Evolutionary conservation across 495 filamentous ascomycete species (phyloP), one percentile per base, ranked within the genome.

Genomic region (Hapsidospora chrysogenum): DNA sequence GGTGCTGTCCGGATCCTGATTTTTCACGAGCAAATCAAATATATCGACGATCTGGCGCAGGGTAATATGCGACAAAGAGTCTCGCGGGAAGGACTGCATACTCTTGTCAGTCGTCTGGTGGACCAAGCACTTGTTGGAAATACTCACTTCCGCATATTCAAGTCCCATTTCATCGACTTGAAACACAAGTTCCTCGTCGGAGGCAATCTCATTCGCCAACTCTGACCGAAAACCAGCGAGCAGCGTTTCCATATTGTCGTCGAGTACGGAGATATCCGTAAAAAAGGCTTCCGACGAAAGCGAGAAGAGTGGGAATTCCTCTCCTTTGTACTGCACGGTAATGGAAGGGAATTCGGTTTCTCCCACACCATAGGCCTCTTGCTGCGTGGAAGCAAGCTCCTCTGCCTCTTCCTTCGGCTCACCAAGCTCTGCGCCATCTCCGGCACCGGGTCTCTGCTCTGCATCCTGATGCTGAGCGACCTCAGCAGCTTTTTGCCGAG

Each of bases 61-160:
- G n/a, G 51, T 53, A 37, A 46, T n/a, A n/a, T n/a, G n/a, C n/a
- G n/a, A n/a, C n/a, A 17, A 32, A 15, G 27, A 31, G 3, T 38
- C 36, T 25, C 11, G 9, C 9, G 15, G 17, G 2, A 13, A 21
- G 16, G 11, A 38, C 27, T 25, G 13, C n/a, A n/a, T n/a, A n/a
- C n/a, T n/a, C n/a, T n/a, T n/a, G n/a, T n/a, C n/a, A n/a, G n/a
- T n/a, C n/a, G n/a, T n/a, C n/a, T n/a, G n/a, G n/a, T n/a, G n/a
- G n/a, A n/a, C n/a, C 27, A 40, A 43, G 22, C 44, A 44, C 17
- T 47, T 32, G 17, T 49, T 31, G 14, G 48, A n/a, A n/a, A n/a
- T n/a, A 41, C 66, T 66, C 63, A 80, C 80, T 66, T 89, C 80
- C 41, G 66, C 70, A 50, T 83, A 59, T 42, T 79, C 67, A 22